Evolutionary conservation across 106 monocot species (phyloP).

Genomic region (Allium sativum): DNA sequence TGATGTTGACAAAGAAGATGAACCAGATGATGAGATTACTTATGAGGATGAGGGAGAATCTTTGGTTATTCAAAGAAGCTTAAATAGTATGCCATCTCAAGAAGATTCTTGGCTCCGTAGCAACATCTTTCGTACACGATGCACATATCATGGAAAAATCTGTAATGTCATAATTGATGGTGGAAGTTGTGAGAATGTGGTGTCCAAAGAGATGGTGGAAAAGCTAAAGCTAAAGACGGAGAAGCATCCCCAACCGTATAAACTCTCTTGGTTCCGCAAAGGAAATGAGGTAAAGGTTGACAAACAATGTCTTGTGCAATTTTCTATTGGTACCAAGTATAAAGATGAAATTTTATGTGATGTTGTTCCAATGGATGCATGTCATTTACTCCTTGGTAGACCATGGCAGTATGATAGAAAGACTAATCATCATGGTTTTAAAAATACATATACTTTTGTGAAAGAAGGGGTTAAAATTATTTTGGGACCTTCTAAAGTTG

Average conservation of each 20-base stretch:
- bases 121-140: neutral
- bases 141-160: constrained; percentile 8
- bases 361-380: constrained; percentile 18
- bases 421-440: neutral
- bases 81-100: neutral
- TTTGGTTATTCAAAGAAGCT: neutral
- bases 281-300: neutral
- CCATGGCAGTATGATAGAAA: constrained; percentile 6
- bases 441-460: constrained; percentile 4
- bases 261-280: constrained; percentile 7
- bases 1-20: neutral
- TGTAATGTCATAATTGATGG: constrained; percentile 10
- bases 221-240: neutral
- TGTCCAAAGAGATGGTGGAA: constrained; percentile 3
- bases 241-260: constrained; percentile 9
- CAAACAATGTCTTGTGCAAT: neutral
- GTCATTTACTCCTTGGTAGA: constrained; percentile 8
- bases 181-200: constrained; percentile 10
- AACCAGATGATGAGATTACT: neutral
- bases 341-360: constrained; percentile 9
- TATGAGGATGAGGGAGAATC: neutral
- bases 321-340: constrained; percentile 11
- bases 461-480: neutral
- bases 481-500: neutral
- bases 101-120: neutral